Evolutionary conservation across 345 rosid species (phyloP), one percentile per base, ranked within the genome.

Genomic region (Conringia planisiliqua): DNA sequence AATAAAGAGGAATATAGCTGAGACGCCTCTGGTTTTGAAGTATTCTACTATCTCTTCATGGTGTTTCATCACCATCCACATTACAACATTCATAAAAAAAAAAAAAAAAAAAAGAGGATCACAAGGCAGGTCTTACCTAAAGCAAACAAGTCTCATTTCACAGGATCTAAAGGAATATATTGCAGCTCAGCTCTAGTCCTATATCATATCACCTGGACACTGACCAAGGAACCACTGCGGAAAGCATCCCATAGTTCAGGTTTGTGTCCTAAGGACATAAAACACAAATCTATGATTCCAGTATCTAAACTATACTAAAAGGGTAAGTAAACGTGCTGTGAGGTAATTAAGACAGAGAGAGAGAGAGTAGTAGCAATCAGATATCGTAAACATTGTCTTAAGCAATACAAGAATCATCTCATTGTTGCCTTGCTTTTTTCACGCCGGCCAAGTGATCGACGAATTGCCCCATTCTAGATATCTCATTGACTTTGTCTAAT

Each of bases 21-120:
- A 92, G 59, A 96, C 93, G 4, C 99, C 97, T 46, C 85, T 77
- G 43, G 83, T 87, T 81, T 83, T 90, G 62, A 96, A 90, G 84
- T 96, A 96, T 39, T 96, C 94, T 29, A 83, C 91, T 68, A 96
- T 87, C 75, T 88, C 90, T 73, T 81, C 84, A 67, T 89, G 99
- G 61, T 92, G 77, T 82, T 88, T 90, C 92, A 92, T 81, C 16
- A 46, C 17, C 61, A 66, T 36, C 61, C 79, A 46, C 44, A 18
- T 75, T 75, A 67, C 42, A 75, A 39, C 7, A 26, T 39, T n/a
- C n/a, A n/a, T n/a, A 43, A 14, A 73, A 38, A 43, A 51, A 50
- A n/a, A n/a, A n/a, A n/a, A n/a, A n/a, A 3, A 22, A 30, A 30
- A 1, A 38, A 4, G 17, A 62, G 11, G 6, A 46, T 7, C 24